Percentiles rank a stretch among this genome's conserved stretches.
These are phyloP conservation scores for Lodderomyces jiufengensis DNA, from an alignment of 1,139 yeast species.

Conservation along the genomic window DNA sequence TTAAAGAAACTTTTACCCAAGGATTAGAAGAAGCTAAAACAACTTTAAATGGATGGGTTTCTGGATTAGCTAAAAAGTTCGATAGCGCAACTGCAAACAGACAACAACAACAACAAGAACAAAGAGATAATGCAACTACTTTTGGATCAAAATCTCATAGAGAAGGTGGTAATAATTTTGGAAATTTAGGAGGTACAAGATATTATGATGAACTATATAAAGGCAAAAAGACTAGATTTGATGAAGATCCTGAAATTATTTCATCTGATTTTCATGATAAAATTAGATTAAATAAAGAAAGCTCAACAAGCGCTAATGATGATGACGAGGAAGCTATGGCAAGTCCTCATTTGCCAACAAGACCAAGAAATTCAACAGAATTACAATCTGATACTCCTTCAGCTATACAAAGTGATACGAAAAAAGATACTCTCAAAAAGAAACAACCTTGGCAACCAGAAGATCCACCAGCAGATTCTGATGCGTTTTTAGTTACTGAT, in stretches of 20 bases:
- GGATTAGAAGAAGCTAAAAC: slow-evolving; percentile 83
- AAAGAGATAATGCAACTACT: slow-evolving; percentile 1
- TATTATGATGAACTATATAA: slow-evolving; percentile 23
- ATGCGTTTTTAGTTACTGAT: slow-evolving; percentile 75
- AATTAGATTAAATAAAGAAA: slow-evolving; percentile 36
- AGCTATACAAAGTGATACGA: neutral
- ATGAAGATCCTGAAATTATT: slow-evolving; percentile 53
- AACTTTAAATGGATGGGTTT: slow-evolving; percentile 80
- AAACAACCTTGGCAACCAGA: slow-evolving; percentile 56
- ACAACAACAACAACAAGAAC: slow-evolving; percentile 1
- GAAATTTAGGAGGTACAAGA: slow-evolving; percentile 48
- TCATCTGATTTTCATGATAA: slow-evolving; percentile 55
- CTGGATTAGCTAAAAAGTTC: slow-evolving; percentile 62
- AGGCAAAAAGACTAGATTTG: slow-evolving; percentile 36
- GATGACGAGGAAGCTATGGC: slow-evolving; percentile 22
- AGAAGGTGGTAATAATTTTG: slow-evolving; percentile 24
- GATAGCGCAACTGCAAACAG: slow-evolving; percentile 17
- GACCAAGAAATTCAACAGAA: slow-evolving; percentile 11
- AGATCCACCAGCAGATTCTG: slow-evolving; percentile 52
- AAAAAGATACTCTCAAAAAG: slow-evolving; percentile 16
- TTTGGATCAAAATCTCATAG: neutral
- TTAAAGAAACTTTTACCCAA: slow-evolving; percentile 66
- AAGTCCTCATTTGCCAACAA: slow-evolving; percentile 41
- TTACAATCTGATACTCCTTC: slow-evolving; percentile 8
- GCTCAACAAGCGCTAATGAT: no score